Evolutionary conservation across 2,329 filamentous ascomycete genomes (phyloP).

Genomic region (Geosmithia flava): DNA sequence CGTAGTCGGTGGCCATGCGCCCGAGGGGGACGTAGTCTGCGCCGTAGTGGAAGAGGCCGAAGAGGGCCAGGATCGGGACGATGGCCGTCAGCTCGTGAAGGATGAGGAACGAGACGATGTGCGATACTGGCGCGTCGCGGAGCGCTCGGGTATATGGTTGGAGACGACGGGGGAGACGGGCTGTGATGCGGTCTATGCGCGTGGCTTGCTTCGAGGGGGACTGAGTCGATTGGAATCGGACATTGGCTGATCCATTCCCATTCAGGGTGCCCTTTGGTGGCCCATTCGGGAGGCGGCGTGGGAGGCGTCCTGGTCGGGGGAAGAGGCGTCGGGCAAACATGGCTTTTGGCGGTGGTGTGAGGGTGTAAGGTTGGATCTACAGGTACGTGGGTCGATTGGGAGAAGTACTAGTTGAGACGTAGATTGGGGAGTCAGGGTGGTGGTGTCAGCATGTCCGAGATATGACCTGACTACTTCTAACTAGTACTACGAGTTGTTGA

Average conservation of each 20-base stretch:
- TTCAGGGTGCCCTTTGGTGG: too few species aligned
- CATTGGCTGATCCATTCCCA: background rate
- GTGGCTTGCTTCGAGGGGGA: slow-evolving; percentile 11
- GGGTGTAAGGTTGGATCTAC: background rate
- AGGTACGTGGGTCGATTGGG: background rate
- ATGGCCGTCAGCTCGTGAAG: slow-evolving; percentile 89
- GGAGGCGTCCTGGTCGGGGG: background rate
- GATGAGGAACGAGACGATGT: slow-evolving; percentile 75
- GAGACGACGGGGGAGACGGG: slow-evolving; percentile 51
- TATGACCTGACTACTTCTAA: too few species aligned
- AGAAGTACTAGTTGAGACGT: background rate
- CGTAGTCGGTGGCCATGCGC: slow-evolving; percentile 13
- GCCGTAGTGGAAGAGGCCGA: slow-evolving; percentile 68
- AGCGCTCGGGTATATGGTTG: slow-evolving; percentile 59
- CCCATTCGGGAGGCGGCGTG: background rate
- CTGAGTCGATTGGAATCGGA: slow-evolving; percentile 1
- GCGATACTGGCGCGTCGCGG: slow-evolving; percentile 64
- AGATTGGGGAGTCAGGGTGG: too few species aligned
- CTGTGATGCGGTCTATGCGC: slow-evolving; percentile 31
- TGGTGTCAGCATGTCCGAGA: too few species aligned
- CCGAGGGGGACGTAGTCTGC: slow-evolving; percentile 51
- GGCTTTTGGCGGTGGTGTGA: background rate
- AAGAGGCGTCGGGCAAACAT: background rate
- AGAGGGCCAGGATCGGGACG: slow-evolving; percentile 63
- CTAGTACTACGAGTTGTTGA: too few species aligned